Evolutionary conservation across 805 yeast species (phyloP).

Genomic region (Metschnikowia anglica): DNA sequence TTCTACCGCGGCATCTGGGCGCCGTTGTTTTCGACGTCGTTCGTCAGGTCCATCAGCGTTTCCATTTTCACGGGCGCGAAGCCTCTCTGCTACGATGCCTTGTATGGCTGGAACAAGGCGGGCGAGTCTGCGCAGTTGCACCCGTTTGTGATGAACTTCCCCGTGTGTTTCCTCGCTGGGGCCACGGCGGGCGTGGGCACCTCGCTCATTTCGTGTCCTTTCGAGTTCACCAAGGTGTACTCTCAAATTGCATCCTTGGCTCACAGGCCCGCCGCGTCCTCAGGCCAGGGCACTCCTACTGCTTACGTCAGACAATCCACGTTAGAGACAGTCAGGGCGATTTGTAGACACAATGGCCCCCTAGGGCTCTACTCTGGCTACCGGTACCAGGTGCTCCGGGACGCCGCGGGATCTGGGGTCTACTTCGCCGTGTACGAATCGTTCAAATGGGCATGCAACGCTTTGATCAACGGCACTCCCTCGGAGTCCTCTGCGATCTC

Average conservation of each 20-base stretch:
- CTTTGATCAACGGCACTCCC: conserved; percentile 20
- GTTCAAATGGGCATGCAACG: conserved; percentile 51
- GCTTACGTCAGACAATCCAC: conserved; percentile 26
- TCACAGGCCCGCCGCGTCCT: conserved; percentile 13
- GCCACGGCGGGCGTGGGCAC: conserved; percentile 63
- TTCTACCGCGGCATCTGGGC: conserved; percentile 77
- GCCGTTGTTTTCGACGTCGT: conserved; percentile 65
- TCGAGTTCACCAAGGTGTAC: conserved; percentile 78
- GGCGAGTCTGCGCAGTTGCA: conserved; percentile 24
- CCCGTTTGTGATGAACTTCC: conserved; percentile 43
- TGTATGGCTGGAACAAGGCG: conserved; percentile 15
- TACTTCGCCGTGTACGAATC: conserved; percentile 78
- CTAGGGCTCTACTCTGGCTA: conserved; percentile 72
- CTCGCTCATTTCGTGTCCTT: conserved; percentile 73
- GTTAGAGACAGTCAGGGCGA: conserved; percentile 47
- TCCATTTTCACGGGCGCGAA: conserved; percentile 58
- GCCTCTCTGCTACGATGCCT: conserved; percentile 32
- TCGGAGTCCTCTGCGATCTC: conserved; percentile 29
- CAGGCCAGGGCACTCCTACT: conserved; percentile 7
- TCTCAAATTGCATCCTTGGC: conserved; percentile 67
- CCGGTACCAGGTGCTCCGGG: conserved; percentile 65
- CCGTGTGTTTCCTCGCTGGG: conserved; percentile 57
- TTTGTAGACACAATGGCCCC: conserved; percentile 59
- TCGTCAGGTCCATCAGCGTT: conserved; percentile 65
- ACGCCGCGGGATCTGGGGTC: conserved; percentile 66